Base-by-base conservation (phyloP, 345 rosid genomes). In the Clausena lansium region DNA sequence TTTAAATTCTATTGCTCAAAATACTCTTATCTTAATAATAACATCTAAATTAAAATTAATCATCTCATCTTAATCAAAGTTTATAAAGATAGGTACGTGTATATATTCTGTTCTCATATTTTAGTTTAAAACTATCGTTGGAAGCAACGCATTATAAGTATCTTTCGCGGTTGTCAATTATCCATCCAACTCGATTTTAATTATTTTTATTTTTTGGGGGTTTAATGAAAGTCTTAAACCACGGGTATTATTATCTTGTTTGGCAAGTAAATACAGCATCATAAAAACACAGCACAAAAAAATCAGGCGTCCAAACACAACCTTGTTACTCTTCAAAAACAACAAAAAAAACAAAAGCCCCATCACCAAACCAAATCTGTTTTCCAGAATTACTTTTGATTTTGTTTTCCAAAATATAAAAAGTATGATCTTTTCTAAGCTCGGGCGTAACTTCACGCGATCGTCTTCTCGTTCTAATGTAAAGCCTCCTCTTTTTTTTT, bases 391-490 rank as follows among this genome's bases (percentile, higher is more conserved):
- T 62, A 19, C 32, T 19, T 30, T 54, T 54, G 2, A 22, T 60
- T 39, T 6, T 15, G n/a, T 15, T 30, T 15, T 30, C 25, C 4
- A 33, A 17, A 10, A 15, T 2, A 33, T 22, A 19, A 76, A 19
- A 76, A 78, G 55, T 20, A 89, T 92, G 98, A 89, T 92, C 1
- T 87, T 88, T 78, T 91, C 90, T 0, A 89, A 88, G 90, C 85
- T 94, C 39, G 83, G 84, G 63, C 89, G 88, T 50, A 80, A 88
- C 14, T 0, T 83, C 25, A 67, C 91, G 60, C 90, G 91, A 70
- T 86, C 93, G 65, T 85, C 93, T 59, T 91, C 90, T 78, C 88
- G 84, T 38, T 82, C 90, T 13, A 82, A 79, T 77, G 94, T 89
- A 70, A 75, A 84, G 58, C 35, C 28, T 57, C 41, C 22, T 38